These are phyloP conservation scores for Claviceps quebecensis DNA, from an alignment of 2,329 filamentous ascomycete species.

Conservation along the genomic window DNA sequence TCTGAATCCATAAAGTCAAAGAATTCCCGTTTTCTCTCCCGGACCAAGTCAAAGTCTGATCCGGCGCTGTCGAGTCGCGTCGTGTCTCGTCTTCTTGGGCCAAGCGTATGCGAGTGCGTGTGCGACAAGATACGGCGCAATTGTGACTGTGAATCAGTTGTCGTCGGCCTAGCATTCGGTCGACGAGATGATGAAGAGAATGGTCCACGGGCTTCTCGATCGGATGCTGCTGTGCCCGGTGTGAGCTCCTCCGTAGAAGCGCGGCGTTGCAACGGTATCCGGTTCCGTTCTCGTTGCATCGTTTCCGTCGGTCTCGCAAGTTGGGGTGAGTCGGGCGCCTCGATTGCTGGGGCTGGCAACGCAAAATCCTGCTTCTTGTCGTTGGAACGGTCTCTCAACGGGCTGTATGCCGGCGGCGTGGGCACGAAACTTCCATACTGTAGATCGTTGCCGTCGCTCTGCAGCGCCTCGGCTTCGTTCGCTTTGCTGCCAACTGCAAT, in stretches of 20 bases:
- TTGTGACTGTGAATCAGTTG: conserved; percentile 15
- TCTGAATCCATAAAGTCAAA: conserved; percentile 73
- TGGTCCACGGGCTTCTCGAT: background rate
- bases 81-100: background rate
- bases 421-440: conserved; percentile 41
- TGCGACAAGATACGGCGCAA: conserved; percentile 24
- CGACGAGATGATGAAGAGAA: conserved; percentile 9
- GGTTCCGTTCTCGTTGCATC: conserved; percentile 10
- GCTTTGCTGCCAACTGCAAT: conserved; percentile 1
- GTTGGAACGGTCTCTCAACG: conserved; percentile 3
- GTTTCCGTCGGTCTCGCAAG: conserved; percentile 9
- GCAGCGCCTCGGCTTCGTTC: conserved; percentile 3
- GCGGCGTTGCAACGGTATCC: conserved; percentile 21
- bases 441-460: conserved; percentile 21
- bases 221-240: conserved; percentile 9
- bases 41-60: conserved; percentile 45
- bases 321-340: conserved; percentile 18
- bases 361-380: conserved; percentile 27
- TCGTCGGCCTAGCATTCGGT: conserved; percentile 2
- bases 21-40: conserved; percentile 68
- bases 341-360: conserved; percentile 40
- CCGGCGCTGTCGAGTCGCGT: conserved; percentile 28
- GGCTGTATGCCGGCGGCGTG: conserved; percentile 23
- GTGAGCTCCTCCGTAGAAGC: conserved; percentile 16
- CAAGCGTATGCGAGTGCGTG: conserved; percentile 3